These are phyloP conservation scores for Podila clonocystis DNA, from an alignment of 192 early-diverging fungal species.

Conservation along the genomic window DNA sequence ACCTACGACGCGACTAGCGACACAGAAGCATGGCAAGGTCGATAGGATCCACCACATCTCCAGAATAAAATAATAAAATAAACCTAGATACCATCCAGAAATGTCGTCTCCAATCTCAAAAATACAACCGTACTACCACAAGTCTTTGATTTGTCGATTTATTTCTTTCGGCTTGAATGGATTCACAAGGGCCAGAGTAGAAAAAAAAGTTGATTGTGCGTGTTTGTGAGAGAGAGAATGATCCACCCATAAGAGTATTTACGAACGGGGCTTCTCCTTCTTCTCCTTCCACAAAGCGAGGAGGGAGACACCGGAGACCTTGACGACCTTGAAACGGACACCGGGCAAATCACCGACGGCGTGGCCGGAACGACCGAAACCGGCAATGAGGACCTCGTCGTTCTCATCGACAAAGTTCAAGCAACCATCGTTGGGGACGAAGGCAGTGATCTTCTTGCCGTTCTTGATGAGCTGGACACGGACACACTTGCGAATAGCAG, in stretches of 20 bases:
- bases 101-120: not conserved
- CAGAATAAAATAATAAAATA: not conserved
- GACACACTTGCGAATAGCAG: slow-evolving; percentile 99
- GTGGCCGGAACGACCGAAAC: slow-evolving; percentile 99
- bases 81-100: no score
- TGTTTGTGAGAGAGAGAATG: not conserved
- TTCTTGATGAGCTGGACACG: slow-evolving; percentile 99
- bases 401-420: slow-evolving; percentile 99
- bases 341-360: slow-evolving; percentile 99
- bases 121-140: not conserved
- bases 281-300: slow-evolving; percentile 99
- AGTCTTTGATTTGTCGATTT: slow-evolving; percentile 35
- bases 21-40: slow-evolving; percentile 40
- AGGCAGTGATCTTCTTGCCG: slow-evolving; percentile 99
- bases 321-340: slow-evolving; percentile 99
- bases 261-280: slow-evolving; percentile 99
- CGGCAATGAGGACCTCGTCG: slow-evolving; percentile 99
- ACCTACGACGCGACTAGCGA: slow-evolving; percentile 41
- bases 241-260: slow-evolving; percentile 47
- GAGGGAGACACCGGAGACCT: slow-evolving; percentile 99
- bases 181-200: not conserved
- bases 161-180: slow-evolving; percentile 20
- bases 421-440: slow-evolving; percentile 99
- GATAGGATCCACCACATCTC: not conserved
- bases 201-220: not conserved